Evolutionary conservation across 345 rosid species (phyloP), one percentile per base, ranked within the genome.

Genomic region (Lepidium africanum): DNA sequence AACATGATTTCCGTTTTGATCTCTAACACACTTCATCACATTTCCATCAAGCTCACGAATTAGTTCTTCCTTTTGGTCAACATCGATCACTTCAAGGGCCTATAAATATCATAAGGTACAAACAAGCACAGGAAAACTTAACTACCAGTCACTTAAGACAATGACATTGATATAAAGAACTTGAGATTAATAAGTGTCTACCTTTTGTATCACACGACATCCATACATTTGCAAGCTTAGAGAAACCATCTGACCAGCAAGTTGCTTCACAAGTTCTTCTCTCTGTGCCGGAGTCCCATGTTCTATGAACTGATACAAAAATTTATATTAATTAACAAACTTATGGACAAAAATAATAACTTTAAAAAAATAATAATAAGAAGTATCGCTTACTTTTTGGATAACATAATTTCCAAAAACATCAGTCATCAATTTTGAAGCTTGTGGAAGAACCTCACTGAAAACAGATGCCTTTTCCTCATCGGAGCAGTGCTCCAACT

Each of bases 201-300:
- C 99, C 97, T 95, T 95, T 70, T 95, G 97, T 76, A 95, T 91
- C 67, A 95, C 99, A 64, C 99, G 96, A 53, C 99, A 91, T 53
- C 99, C 99, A 77, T 95, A 95, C 99, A 95, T 95, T 78, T 95
- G 99, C 76, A 95, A 74, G 80, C 99, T 89, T 78, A 95, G 79
- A 61, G 87, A 81, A 77, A 95, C 67, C 83, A 91, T 85, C 78
- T 91, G 92, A 65, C 96, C 96, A 67, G 78, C 75, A 77, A 95
- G 93, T 68, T 91, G 91, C 82, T 79, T 77, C n/a, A 91, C 90
- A 51, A 95, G 96, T 70, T 89, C 92, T 77, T 85, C 86, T 60
- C 97, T 85, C 79, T 95, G 97, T 52, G 81, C 87, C 10, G 81
- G 79, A 55, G 82, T 89, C 80, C 99, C 99, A 82, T 91, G 81